Conservation (phyloP, 2,329 filamentous ascomycete genomes). For the Neopestalotiopsis rosae region DNA sequence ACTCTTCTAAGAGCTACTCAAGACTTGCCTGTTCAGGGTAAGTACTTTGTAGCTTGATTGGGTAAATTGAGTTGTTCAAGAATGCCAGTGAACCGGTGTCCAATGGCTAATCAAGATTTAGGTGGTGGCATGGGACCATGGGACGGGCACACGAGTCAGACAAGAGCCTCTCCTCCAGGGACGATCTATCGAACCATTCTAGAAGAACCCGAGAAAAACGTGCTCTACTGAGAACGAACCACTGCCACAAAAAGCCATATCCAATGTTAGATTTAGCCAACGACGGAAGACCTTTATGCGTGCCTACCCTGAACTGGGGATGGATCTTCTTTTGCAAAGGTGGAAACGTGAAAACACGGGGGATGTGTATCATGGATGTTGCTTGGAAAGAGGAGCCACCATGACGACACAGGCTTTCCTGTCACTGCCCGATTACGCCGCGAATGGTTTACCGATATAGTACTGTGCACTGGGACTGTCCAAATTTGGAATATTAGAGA, state of each 20-base stretch:
- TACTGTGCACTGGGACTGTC: neutral
- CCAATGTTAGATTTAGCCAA: neutral
- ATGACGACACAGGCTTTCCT: slow-evolving; percentile 4
- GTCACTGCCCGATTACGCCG: too few species aligned
- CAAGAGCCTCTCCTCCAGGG: neutral
- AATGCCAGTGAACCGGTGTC: too few species aligned
- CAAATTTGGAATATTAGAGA: neutral
- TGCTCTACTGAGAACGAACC: neutral
- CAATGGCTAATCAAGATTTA: too few species aligned
- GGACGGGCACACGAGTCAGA: neutral
- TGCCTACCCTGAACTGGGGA: neutral
- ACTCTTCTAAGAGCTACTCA: too few species aligned
- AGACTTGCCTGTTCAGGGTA: too few species aligned
- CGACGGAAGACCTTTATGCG: neutral
- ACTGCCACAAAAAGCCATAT: neutral
- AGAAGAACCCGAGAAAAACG: neutral
- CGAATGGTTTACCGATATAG: neutral
- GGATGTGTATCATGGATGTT: slow-evolving; percentile 15
- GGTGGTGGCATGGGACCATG: neutral
- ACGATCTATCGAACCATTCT: neutral
- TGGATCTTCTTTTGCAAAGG: too few species aligned
- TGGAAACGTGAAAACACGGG: neutral
- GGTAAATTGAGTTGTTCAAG: too few species aligned
- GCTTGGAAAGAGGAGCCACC: neutral
- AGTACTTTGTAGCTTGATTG: too few species aligned